These are phyloP conservation scores for Cucurbitaria berberidis DNA, from an alignment of 2,329 filamentous ascomycete genomes.

Conservation along the genomic window DNA sequence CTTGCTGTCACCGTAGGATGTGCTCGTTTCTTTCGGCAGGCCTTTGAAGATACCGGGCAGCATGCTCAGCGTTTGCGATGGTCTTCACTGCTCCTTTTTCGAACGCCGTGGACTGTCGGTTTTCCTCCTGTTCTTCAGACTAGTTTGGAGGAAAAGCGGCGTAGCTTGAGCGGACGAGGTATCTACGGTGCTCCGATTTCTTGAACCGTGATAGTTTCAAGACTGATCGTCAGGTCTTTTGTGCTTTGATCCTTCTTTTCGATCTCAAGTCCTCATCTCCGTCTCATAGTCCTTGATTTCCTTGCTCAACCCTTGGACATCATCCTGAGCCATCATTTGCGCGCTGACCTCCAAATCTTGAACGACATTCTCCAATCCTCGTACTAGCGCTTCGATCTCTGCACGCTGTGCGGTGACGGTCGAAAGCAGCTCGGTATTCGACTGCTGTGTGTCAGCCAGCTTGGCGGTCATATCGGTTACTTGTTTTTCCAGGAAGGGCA, in stretches of 20 bases:
- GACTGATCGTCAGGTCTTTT: neutral
- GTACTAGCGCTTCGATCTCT: slow-evolving; percentile 63
- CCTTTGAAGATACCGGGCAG: no score
- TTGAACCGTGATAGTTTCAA: neutral
- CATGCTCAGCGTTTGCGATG: neutral
- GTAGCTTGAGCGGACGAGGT: neutral
- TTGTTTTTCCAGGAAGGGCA: slow-evolving; percentile 61
- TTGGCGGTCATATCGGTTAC: slow-evolving; percentile 57
- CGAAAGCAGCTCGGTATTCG: slow-evolving; percentile 61
- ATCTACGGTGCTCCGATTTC: neutral
- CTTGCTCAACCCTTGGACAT: slow-evolving; percentile 43
- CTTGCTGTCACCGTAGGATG: no score
- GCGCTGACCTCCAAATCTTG: slow-evolving; percentile 61
- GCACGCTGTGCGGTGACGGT: slow-evolving; percentile 60
- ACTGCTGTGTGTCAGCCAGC: slow-evolving; percentile 56
- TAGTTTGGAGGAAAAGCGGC: neutral
- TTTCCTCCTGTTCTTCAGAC: neutral
- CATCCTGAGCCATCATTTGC: slow-evolving; percentile 48
- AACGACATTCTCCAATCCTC: slow-evolving; percentile 62
- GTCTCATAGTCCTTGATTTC: slow-evolving; percentile 46
- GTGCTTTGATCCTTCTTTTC: neutral
- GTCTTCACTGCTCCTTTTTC: no score
- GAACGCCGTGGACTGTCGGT: neutral
- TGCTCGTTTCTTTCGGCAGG: no score
- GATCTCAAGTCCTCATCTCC: slow-evolving; percentile 42